Evolutionary conservation across 352 stramenopile species (phyloP).

Genomic region (Phytopythium delawarense): DNA sequence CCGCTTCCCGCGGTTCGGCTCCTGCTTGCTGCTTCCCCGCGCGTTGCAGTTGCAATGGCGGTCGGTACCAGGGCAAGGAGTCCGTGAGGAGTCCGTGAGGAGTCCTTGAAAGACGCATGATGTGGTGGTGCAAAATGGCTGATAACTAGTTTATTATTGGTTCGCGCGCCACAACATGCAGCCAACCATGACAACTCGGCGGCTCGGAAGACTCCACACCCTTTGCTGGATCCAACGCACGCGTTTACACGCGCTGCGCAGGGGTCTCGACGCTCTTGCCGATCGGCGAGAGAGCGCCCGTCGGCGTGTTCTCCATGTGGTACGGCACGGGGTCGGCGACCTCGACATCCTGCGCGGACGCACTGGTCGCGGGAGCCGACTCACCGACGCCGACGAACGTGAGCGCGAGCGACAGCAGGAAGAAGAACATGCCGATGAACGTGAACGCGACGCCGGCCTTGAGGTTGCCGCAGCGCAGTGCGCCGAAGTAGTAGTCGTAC

Average conservation of each 20-base stretch:
- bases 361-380: background rate
- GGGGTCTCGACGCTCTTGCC: conserved; percentile 20
- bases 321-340: conserved; percentile 23
- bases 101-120: too few species aligned
- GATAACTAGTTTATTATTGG: background rate
- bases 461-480: conserved; percentile 49
- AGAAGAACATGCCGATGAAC: conserved; percentile 46
- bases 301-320: conserved; percentile 24
- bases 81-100: too few species aligned
- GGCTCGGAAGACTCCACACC: background rate
- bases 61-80: too few species aligned
- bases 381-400: conserved; percentile 25
- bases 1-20: too few species aligned
- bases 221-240: background rate
- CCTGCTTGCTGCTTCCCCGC: too few species aligned
- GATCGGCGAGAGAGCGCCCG: conserved; percentile 29
- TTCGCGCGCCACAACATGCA: background rate
- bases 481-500: conserved; percentile 9
- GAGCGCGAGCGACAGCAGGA: conserved; percentile 30
- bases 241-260: conserved; percentile 4
- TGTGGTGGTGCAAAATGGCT: background rate
- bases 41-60: too few species aligned
- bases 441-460: conserved; percentile 45
- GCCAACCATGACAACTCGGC: background rate
- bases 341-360: conserved; percentile 9